phyloP scores from a whole-genome alignment of 495 filamentous ascomycete genomes.

The Rusavskia elegans region DNA sequence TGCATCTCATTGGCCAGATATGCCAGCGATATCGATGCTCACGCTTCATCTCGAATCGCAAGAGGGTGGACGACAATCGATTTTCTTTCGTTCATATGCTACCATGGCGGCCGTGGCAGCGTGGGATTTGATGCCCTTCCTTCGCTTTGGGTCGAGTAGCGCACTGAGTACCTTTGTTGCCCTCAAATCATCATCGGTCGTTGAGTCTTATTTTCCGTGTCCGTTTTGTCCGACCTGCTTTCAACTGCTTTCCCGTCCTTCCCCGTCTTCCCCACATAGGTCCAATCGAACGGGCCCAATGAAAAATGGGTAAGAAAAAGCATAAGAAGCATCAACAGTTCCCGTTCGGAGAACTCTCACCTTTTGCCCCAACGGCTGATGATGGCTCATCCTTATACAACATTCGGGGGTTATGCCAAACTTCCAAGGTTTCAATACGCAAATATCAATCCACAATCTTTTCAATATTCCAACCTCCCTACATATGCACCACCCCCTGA shows the following conservation, averaged over 20 bases:
- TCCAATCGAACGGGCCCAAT: neutral
- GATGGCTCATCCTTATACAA: neutral
- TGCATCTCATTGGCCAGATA: neutral
- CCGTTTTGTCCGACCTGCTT: neutral
- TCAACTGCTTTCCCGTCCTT: neutral
- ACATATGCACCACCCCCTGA: neutral
- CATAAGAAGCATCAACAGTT: constrained; percentile 1
- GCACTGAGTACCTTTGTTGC: neutral
- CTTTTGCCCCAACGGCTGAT: neutral
- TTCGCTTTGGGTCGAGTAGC: neutral
- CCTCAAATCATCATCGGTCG: neutral
- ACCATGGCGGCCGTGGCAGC: neutral
- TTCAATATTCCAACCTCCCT: neutral
- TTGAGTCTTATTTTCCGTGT: neutral
- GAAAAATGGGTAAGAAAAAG: constrained; percentile 1
- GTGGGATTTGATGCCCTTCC: constrained; percentile 1
- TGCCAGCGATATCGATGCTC: neutral
- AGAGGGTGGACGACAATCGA: neutral
- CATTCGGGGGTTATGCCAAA: neutral
- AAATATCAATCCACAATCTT: neutral
- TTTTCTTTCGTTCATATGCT: neutral
- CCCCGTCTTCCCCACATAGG: neutral
- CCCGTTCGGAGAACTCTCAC: neutral
- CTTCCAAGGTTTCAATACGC: neutral
- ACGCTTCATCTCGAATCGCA: neutral